Conservation (phyloP, 1,284 basidiomycete species). For the Sanghuangporus baumii region DNA sequence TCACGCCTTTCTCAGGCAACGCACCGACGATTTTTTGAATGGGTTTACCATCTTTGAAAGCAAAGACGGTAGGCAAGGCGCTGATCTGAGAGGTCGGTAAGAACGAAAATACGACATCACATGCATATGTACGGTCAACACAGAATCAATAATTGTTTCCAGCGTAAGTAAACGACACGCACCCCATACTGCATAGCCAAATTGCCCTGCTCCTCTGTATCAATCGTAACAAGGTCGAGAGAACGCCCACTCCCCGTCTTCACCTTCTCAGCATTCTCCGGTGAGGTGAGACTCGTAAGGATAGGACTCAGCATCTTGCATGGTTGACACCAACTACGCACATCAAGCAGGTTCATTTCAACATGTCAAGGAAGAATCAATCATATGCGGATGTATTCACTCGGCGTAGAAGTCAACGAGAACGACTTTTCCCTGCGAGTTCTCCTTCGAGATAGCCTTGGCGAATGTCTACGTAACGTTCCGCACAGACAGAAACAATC, state of each 20-base stretch:
- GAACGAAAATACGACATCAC: background rate
- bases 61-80: constrained; percentile 68
- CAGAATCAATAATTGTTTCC: background rate
- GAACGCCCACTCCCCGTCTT: constrained; percentile 49
- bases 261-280: constrained; percentile 32
- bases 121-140: background rate
- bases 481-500: background rate
- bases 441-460: constrained; percentile 31
- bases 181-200: constrained; percentile 49
- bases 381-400: constrained; percentile 35
- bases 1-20: constrained; percentile 33
- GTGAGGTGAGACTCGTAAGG: constrained; percentile 46
- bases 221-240: constrained; percentile 64
- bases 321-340: constrained; percentile 64
- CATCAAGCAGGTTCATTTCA: background rate
- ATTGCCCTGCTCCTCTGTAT: constrained; percentile 51
- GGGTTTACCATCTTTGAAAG: constrained; percentile 55
- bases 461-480: constrained; percentile 40
- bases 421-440: constrained; percentile 45
- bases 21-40: constrained; percentile 59
- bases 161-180: constrained; percentile 19
- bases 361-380: background rate
- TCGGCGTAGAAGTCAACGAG: constrained; percentile 75
- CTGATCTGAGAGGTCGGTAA: constrained; percentile 37
- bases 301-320: constrained; percentile 66